Base-by-base conservation (phyloP, 2,329 filamentous ascomycete genomes). In the Cordyceps cicadae region DNA sequence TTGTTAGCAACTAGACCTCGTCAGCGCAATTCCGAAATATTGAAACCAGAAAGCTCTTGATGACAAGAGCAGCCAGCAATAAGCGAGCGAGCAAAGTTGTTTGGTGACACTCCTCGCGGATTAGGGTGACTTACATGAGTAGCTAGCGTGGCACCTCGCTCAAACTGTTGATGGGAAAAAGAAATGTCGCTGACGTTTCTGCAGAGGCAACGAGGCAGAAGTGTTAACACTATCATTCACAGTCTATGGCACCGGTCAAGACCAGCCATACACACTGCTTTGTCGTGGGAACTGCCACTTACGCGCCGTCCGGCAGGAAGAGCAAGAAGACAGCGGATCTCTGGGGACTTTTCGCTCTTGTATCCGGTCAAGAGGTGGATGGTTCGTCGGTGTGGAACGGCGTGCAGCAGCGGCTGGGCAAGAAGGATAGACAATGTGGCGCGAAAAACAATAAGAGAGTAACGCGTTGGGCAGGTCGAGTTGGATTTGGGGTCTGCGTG, bases 11-110 rank as follows among this genome's bases (percentile, higher is more conserved):
- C 49, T n/a, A 51, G 32, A 17, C 11, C 24, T 29, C 5, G 53
- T 54, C 48, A 49, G 51, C 26, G 45, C 5, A 32, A 43, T 49
- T 43, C 39, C 17, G 11, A 14, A 19, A 29, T 29, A n/a, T 29
- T 5, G 1, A 5, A 29, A 29, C 1, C 7, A 8, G 6, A 29
- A 29, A 5, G 29, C 29, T 29, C 29, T 29, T 8, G 7, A 8
- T 21, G 24, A 12, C 9, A 63, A 60, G 62, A 48, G 64, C 58
- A 51, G 39, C 21, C 21, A 26, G 59, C 62, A 43, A 48, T 12
- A 55, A 49, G 34, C 59, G 51, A 63, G 54, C 34, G 52, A 59
- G 41, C 46, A 59, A 48, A 39, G 50, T 49, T 26, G 29, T 49
- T 34, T 41, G 39, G 41, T 17, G 51, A 15, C 19, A 21, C 17